phyloP scores from a whole-genome alignment of 495 filamentous ascomycete species.

The Aspergillus asperescens region DNA sequence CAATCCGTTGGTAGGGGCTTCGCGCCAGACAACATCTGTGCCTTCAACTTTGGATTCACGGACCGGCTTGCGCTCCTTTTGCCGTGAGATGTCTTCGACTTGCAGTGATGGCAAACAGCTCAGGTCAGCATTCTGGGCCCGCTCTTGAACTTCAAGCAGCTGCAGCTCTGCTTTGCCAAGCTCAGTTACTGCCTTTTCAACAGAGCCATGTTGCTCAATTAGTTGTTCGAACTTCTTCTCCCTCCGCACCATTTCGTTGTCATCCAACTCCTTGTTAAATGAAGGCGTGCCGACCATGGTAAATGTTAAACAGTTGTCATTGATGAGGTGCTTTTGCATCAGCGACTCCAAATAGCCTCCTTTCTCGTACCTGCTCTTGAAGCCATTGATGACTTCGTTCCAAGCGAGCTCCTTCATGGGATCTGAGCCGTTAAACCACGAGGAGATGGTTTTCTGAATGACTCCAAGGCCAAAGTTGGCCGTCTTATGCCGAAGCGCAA shows the following conservation, averaged over 20 bases:
- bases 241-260: conserved; percentile 71
- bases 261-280: conserved; percentile 65
- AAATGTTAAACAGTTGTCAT: conserved; percentile 80
- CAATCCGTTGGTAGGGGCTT: conserved; percentile 88
- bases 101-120: conserved; percentile 82
- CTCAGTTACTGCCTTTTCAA: conserved; percentile 60
- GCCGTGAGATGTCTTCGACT: conserved; percentile 78
- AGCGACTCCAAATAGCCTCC: conserved; percentile 77
- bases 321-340: conserved; percentile 84
- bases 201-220: conserved; percentile 60
- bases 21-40: conserved; percentile 79
- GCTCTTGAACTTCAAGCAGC: conserved; percentile 73
- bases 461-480: conserved; percentile 88
- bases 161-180: conserved; percentile 73
- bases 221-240: conserved; percentile 63
- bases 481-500: conserved; percentile 88
- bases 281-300: conserved; percentile 83
- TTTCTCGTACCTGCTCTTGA: conserved; percentile 65
- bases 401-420: conserved; percentile 86
- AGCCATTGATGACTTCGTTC: conserved; percentile 78
- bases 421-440: conserved; percentile 93
- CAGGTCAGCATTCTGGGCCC: conserved; percentile 73
- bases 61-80: conserved; percentile 64
- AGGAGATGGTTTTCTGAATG: conserved; percentile 78
- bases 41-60: conserved; percentile 61